Evolutionary conservation across 768 basidiomycete species (phyloP).

Genomic region (Cubamyces lactineus): DNA sequence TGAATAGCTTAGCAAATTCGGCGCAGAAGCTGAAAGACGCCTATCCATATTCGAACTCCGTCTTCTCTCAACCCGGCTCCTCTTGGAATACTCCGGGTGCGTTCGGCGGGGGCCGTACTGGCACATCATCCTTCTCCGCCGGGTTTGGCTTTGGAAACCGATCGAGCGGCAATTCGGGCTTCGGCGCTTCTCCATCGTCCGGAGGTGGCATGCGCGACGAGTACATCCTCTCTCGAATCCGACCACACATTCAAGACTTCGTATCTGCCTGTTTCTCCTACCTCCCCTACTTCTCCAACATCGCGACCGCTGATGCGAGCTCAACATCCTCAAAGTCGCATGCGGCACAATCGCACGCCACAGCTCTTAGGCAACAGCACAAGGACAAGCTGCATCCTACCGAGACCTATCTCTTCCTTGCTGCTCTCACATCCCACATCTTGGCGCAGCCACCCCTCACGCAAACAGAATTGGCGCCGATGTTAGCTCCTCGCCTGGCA

Average conservation of each 20-base stretch:
- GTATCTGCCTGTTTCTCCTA: constrained; percentile 79
- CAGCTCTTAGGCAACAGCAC: constrained; percentile 52
- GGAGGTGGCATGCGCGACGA: constrained; percentile 72
- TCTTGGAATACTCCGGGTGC: constrained; percentile 33
- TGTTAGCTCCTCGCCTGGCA: constrained; percentile 63
- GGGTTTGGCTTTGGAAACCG: constrained; percentile 33
- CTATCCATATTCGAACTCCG: constrained; percentile 74
- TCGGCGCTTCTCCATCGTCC: constrained; percentile 21
- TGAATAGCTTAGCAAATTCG: constrained; percentile 67
- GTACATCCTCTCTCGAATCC: constrained; percentile 75
- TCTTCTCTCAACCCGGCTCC: constrained; percentile 37
- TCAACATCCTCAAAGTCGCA: constrained; percentile 34
- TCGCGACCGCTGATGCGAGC: constrained; percentile 38
- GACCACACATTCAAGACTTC: constrained; percentile 77
- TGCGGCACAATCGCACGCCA: constrained; percentile 41
- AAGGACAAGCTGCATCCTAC: constrained; percentile 71
- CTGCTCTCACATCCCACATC: constrained; percentile 67
- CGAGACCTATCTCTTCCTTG: constrained; percentile 75
- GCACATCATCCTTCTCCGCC: constrained; percentile 6
- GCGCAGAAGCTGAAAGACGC: constrained; percentile 78
- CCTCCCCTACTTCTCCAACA: constrained; percentile 81
- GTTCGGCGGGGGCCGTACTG: constrained; percentile 11
- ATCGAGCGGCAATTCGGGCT: background rate
- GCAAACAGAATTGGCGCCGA: constrained; percentile 57
- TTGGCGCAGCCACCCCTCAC: constrained; percentile 69